phyloP scores from a whole-genome alignment of 129 eudicot species.

The Ambrosia artemisiifolia region DNA sequence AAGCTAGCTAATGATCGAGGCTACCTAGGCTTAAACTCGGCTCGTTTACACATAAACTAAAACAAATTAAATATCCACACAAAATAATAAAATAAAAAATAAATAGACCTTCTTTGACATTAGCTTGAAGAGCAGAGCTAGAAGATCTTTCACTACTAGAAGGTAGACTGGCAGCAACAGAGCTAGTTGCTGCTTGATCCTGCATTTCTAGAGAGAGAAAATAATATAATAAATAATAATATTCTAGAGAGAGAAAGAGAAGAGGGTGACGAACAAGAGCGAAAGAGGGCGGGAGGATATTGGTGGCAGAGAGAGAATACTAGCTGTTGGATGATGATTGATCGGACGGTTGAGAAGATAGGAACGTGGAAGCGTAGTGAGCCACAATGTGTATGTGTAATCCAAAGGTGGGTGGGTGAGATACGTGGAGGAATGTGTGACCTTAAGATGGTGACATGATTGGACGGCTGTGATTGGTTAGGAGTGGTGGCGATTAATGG shows the following conservation, averaged over 20 bases:
- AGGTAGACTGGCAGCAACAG: conserved; percentile 68
- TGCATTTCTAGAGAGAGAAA: conserved; percentile 46
- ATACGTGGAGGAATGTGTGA: conserved; percentile 40
- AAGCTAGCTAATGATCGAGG: no score
- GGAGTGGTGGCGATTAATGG: conserved; percentile 15
- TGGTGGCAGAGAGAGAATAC: conserved; percentile 10
- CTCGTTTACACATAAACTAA: no score
- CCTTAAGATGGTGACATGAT: conserved; percentile 21
- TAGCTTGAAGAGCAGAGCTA: conserved; percentile 78
- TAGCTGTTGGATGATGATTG: conserved; percentile 43
- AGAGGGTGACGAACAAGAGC: not conserved
- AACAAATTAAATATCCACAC: not conserved
- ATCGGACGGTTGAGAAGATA: conserved; percentile 29
- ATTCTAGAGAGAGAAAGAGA: not conserved
- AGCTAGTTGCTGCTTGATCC: conserved; percentile 80
- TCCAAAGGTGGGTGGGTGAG: conserved; percentile 52
- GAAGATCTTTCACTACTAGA: conserved; percentile 98
- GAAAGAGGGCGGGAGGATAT: conserved; percentile 61
- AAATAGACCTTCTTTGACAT: conserved; percentile 73
- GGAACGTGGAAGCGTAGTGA: conserved; percentile 51
- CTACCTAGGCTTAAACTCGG: no score
- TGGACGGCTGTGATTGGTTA: conserved; percentile 27
- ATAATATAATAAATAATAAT: not conserved
- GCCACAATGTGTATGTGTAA: conserved; percentile 50
- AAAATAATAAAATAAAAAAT: not conserved